Conservation (phyloP, 225 moss, liverwort and hornwort species). For the Pseudisothecium myosuroides region DNA sequence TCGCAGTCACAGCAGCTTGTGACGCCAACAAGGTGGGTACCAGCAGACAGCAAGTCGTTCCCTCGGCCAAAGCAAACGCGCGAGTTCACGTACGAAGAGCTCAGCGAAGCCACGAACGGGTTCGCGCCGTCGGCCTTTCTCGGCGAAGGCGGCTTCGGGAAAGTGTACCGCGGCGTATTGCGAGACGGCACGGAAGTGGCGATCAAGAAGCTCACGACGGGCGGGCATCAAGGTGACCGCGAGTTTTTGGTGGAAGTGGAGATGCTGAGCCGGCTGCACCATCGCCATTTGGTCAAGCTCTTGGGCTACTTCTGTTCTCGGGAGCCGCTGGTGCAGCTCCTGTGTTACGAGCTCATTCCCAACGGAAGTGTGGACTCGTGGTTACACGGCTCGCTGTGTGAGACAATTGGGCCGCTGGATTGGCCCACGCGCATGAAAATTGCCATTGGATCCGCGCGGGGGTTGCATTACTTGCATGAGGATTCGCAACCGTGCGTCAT, state of each 20-base stretch:
- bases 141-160: conserved; percentile 90
- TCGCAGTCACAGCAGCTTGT: conserved; percentile 28
- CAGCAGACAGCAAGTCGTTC: conserved; percentile 42
- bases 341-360: conserved; percentile 90
- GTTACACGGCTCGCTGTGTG: conserved; percentile 59
- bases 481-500: conserved; percentile 94
- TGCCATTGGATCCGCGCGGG: conserved; percentile 88
- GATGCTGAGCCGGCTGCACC: conserved; percentile 86
- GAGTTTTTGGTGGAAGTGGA: conserved; percentile 96
- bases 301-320: conserved; percentile 82
- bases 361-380: conserved; percentile 88
- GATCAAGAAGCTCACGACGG: conserved; percentile 91
- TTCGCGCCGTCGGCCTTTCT: conserved; percentile 65
- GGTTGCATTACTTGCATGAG: conserved; percentile 82
- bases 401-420: conserved; percentile 46
- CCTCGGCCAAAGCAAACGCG: conserved; percentile 53
- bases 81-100: conserved; percentile 77
- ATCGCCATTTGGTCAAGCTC: conserved; percentile 88
- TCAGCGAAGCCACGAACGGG: conserved; percentile 79
- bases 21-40: conserved; percentile 43
- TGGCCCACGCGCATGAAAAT: conserved; percentile 93
- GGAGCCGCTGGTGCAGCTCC: conserved; percentile 62
- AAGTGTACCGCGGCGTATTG: conserved; percentile 73
- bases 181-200: conserved; percentile 84
- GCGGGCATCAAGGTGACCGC: conserved; percentile 92